Evolutionary conservation across 2,329 filamentous ascomycete species (phyloP), one percentile per base, ranked within the genome.

Genomic region (Tricladium varicosporioides): DNA sequence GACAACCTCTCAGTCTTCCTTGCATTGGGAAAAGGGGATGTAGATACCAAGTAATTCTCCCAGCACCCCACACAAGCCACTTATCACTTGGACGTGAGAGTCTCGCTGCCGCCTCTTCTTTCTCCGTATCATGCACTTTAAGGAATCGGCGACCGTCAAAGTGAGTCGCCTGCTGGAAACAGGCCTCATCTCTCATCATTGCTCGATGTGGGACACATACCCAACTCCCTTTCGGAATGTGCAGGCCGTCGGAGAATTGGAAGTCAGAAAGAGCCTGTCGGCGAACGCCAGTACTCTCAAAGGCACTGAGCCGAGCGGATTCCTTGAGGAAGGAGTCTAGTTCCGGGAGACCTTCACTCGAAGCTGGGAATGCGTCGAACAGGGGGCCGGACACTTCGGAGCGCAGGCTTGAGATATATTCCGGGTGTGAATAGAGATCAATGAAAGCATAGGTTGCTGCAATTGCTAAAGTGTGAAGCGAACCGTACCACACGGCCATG

Each of bases 401-500:
- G 32, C 32, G 32, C 13, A 36, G 32, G 32, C 8, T 7, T 13
- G 7, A 7, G 32, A 36, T 13, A 13, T 36, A 36, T 36, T 13
- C 32, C 13, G 32, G 32, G 32, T 36, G 32, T 13, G 13, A 13
- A 13, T 13, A 36, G 32, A 36, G 43, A 33, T 53, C 42, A 18
- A 45, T 19, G 7, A 53, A 7, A 32, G 42, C 51, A 46, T 32
- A 53, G 2, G 22, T 16, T 8, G 27, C 5, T 51, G 43, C 49
- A 11, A 18, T 51, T 13, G 49, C 42, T 1, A 44, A 4, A 13
- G 11, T 19, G 22, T 51, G 33, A 2, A 51, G 32, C 22, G 49
- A 51, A 2, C 49, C 33, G 31, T 22, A 51, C 33, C 49, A 51
- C 32, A 51, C 22, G 14, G 49, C 49, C n/a, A 51, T 51, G 5